Evolutionary conservation across 306 rosid species (phyloP).

Genomic region (Medicago ruthenica): DNA sequence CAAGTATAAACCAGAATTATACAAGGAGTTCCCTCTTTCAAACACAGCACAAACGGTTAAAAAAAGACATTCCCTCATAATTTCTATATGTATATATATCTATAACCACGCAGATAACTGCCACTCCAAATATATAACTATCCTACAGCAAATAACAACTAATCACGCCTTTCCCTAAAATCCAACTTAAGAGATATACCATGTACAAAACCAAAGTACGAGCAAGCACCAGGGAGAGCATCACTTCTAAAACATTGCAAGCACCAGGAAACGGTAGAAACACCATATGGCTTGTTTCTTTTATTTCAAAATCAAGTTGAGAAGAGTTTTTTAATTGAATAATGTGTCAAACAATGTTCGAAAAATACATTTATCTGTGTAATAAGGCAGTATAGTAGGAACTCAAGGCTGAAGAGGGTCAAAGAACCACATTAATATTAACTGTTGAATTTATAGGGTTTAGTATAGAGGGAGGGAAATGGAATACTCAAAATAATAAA

Average conservation of each 20-base stretch:
- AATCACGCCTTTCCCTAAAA: neutral
- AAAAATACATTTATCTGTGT: too few relatives aligned
- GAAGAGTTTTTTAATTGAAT: too few relatives aligned
- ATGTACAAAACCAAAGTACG: too few relatives aligned
- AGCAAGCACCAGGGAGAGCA: neutral
- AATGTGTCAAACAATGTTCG: too few relatives aligned
- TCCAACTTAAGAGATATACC: too few relatives aligned
- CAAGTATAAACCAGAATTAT: neutral
- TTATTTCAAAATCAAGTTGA: too few relatives aligned
- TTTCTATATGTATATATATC: neutral
- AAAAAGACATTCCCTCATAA: neutral
- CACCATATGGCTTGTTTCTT: too few relatives aligned
- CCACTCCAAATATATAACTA: neutral
- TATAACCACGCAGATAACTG: neutral
- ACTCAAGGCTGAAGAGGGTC: too few relatives aligned
- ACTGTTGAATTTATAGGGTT: conserved; percentile 12
- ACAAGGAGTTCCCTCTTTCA: neutral
- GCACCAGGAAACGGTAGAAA: too few relatives aligned
- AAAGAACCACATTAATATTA: conserved; percentile 12
- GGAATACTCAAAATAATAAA: too few relatives aligned
- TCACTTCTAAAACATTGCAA: neutral
- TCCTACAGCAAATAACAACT: neutral
- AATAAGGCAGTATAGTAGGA: too few relatives aligned
- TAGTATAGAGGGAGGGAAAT: neutral
- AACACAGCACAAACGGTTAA: neutral